Conservation (phyloP, 2,329 filamentous ascomycete species). For the Monascus ruber region DNA sequence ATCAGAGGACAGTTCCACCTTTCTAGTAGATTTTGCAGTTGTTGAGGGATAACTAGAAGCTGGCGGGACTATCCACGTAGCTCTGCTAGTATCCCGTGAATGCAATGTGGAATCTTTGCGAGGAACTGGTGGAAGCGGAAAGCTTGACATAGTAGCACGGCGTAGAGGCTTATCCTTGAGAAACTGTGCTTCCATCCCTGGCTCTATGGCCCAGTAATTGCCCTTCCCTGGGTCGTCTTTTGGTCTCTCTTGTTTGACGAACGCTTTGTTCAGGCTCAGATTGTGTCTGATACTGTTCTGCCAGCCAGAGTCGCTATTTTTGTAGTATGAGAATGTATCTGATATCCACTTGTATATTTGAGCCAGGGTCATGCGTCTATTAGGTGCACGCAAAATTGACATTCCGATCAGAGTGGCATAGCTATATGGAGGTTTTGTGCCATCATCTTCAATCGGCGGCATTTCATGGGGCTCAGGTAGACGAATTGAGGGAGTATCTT, state of each 20-base stretch:
- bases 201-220: constrained; percentile 89
- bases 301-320: constrained; percentile 76
- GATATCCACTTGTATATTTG: constrained; percentile 99
- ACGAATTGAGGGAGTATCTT: constrained; percentile 39
- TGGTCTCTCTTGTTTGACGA: constrained; percentile 86
- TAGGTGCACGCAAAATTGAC: constrained; percentile 81
- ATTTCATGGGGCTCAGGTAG: constrained; percentile 69
- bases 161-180: constrained; percentile 67
- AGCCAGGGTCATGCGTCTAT: constrained; percentile 72
- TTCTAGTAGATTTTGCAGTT: constrained; percentile 13
- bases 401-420: constrained; percentile 94
- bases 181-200: constrained; percentile 81
- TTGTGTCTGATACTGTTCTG: constrained; percentile 99
- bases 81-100: constrained; percentile 19
- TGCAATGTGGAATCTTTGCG: constrained; percentile 19
- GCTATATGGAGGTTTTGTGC: constrained; percentile 78
- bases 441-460: constrained; percentile 71
- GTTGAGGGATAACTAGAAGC: constrained; percentile 11
- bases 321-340: constrained; percentile 86
- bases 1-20: constrained; percentile 58
- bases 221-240: constrained; percentile 97
- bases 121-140: constrained; percentile 25
- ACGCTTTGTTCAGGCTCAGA: constrained; percentile 90
- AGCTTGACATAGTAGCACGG: constrained; percentile 34
- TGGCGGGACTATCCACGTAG: constrained; percentile 24